Percentiles rank a stretch among this genome's conserved stretches.
Conservation (phyloP, 1,284 basidiomycete species). For the Sporisorium exsertum region DNA sequence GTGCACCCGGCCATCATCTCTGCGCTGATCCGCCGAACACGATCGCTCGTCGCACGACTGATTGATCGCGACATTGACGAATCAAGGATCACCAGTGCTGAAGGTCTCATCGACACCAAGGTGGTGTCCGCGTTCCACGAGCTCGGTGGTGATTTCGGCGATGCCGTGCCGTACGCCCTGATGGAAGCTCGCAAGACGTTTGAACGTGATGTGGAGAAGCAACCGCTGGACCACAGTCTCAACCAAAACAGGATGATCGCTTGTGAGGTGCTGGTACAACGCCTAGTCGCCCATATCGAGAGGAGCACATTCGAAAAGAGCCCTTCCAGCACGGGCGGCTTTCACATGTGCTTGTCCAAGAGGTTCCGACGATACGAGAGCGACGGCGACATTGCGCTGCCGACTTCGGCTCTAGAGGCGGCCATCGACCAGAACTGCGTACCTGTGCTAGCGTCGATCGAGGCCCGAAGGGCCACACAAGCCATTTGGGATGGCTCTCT, state of each 20-base stretch:
- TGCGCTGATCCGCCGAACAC: slow-evolving; percentile 53
- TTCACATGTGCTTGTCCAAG: slow-evolving; percentile 53
- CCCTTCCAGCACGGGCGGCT: slow-evolving; percentile 5
- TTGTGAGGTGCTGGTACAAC: slow-evolving; percentile 54
- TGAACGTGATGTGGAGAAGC: slow-evolving; percentile 29
- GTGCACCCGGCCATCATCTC: slow-evolving; percentile 53
- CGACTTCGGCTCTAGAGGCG: slow-evolving; percentile 56
- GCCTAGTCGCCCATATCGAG: slow-evolving; percentile 54
- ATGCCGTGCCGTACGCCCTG: slow-evolving; percentile 57
- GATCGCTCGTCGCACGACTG: slow-evolving; percentile 45
- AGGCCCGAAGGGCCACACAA: slow-evolving; percentile 46
- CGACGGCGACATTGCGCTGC: slow-evolving; percentile 49
- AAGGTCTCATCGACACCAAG: slow-evolving; percentile 46
- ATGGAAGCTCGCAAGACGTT: slow-evolving; percentile 55
- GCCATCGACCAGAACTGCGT: slow-evolving; percentile 60
- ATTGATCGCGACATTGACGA: slow-evolving; percentile 58
- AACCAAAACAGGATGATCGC: slow-evolving; percentile 41
- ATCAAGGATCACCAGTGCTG: slow-evolving; percentile 43
- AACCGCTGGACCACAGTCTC: slow-evolving; percentile 38
- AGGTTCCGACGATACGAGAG: slow-evolving; percentile 52
- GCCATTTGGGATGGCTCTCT: slow-evolving; percentile 59
- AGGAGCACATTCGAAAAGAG: slow-evolving; percentile 24
- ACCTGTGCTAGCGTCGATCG: slow-evolving; percentile 47
- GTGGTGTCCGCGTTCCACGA: slow-evolving; percentile 53
- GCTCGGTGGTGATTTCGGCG: slow-evolving; percentile 57